These are phyloP conservation scores for Metarhizium anisopliae DNA, from an alignment of 2,329 filamentous ascomycete species.

Conservation along the genomic window DNA sequence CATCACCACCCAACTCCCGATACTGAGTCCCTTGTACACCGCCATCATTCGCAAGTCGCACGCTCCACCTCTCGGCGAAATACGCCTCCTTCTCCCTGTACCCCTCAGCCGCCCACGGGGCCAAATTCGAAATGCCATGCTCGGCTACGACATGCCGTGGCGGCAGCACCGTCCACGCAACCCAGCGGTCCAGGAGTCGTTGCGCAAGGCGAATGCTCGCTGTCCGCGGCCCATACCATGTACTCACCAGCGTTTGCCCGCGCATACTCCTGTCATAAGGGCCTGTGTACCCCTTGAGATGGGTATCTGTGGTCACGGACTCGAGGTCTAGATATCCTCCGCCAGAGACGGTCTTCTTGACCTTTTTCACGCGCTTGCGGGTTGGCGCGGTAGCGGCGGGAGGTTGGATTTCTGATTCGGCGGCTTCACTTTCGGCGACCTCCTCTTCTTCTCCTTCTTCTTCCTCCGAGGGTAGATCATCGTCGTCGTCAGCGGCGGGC, in stretches of 20 bases:
- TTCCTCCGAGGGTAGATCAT: slow-evolving; percentile 3
- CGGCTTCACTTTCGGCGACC: slow-evolving; percentile 1
- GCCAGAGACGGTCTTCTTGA: slow-evolving; percentile 6
- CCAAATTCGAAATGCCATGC: slow-evolving; percentile 21
- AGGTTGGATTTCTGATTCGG: not conserved
- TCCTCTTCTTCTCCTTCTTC: slow-evolving; percentile 7
- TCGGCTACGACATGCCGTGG: slow-evolving; percentile 19
- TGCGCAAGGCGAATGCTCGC: slow-evolving; percentile 25
- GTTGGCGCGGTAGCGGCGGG: slow-evolving; percentile 4
- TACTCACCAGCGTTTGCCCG: slow-evolving; percentile 24
- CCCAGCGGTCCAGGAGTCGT: slow-evolving; percentile 32
- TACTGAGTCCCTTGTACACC: slow-evolving; percentile 6
- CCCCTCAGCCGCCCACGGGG: slow-evolving; percentile 31
- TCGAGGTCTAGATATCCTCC: slow-evolving; percentile 22
- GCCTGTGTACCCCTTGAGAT: slow-evolving; percentile 24
- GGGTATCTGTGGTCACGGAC: slow-evolving; percentile 22
- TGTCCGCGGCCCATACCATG: slow-evolving; percentile 33
- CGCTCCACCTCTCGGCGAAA: slow-evolving; percentile 22
- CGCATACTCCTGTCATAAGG: slow-evolving; percentile 25
- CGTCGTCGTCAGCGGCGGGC: not conserved
- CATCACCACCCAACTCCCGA: slow-evolving; percentile 12
- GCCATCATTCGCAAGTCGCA: slow-evolving; percentile 14
- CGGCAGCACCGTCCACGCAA: slow-evolving; percentile 30
- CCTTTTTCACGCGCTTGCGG: slow-evolving; percentile 15
- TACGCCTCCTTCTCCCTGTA: slow-evolving; percentile 23